Base-by-base conservation (phyloP, 129 eudicot genomes). In the Flaveria ramosissima region DNA sequence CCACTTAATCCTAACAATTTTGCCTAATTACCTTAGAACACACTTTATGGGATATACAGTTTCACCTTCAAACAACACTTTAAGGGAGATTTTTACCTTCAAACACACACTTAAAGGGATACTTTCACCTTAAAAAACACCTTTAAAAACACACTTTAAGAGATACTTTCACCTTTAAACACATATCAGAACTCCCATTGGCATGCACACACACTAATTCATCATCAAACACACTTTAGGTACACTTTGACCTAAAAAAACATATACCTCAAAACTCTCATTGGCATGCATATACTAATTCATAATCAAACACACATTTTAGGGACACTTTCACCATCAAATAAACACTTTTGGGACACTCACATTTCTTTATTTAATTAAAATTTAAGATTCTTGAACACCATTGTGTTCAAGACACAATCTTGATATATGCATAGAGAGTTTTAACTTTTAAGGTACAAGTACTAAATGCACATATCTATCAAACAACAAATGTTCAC, bases 401-500 rank as follows among this genome's bases (percentile, higher is more conserved):
- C 24, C 36, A 57, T 70, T 61, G 12, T 19, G 17, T 45, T 78
- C 82, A 78, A 78, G 42, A 70, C 71, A 59, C 53, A 71, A 30
- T 16, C 53, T 42, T 15, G 17, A 56, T 59, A 15, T 21, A 19
- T 67, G 64, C 78, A 72, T 62, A n/a, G 15, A 71, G 67, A 57
- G 73, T 79, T 65, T 63, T 23, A 23, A 23, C 24, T 23, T 23
- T 23, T 80, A 66, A 68, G 62, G 75, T 73, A 47, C 75, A 66
- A 43, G 45, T 66, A 80, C 13, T 52, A 1, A 66, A 63, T 66
- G 53, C 74, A 73, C 69, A 68, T 45, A 42, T 57, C 76, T 56
- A 80, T 56, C 80, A 45, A 66, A 73, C 48, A 80, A 73, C 60
- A 13, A 39, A 66, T 36, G 41, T 68, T 43, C 73, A 73, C 83